phyloP scores from a whole-genome alignment of 176 grass and related monocot genomes.

The bread wheat (Triticum aestivum) region DNA sequence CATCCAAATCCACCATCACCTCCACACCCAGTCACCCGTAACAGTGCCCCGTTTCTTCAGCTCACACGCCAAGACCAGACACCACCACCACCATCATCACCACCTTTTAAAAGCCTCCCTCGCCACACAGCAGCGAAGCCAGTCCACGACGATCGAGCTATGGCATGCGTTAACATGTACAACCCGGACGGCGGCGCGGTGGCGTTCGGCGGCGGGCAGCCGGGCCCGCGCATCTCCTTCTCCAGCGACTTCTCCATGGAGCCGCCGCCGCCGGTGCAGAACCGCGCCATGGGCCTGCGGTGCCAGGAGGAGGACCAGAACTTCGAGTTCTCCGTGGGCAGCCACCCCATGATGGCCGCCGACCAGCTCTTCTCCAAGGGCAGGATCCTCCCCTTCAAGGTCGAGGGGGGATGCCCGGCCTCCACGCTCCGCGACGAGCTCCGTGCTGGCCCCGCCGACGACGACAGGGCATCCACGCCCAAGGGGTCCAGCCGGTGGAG shows the following conservation, averaged over 20 bases:
- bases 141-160: conserved; percentile 20
- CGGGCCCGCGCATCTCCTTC: conserved; percentile 79
- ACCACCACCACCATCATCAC: background rate
- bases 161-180: conserved; percentile 98
- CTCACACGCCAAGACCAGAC: background rate
- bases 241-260: conserved; percentile 94
- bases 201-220: conserved; percentile 44
- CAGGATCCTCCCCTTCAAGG: conserved; percentile 79
- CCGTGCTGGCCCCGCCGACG: background rate
- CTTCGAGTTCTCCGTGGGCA: conserved; percentile 92
- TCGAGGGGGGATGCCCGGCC: conserved; percentile 44
- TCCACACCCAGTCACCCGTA: conserved; percentile 10
- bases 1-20: conserved; percentile 2
- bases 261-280: conserved; percentile 48
- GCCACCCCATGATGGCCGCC: conserved; percentile 89
- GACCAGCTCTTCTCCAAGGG: conserved; percentile 99
- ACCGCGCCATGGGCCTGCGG: conserved; percentile 47
- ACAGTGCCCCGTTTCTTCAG: conserved; percentile 29
- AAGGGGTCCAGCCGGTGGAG: conserved; percentile 75
- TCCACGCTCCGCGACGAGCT: conserved; percentile 76
- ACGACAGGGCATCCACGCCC: conserved; percentile 26
- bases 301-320: conserved; percentile 66
- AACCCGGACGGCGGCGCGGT: conserved; percentile 52
- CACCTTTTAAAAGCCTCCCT: conserved; percentile 21
- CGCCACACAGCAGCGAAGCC: no score